These are phyloP conservation scores for Podila horticola DNA, from an alignment of 192 early-diverging fungal species.

Conservation along the genomic window DNA sequence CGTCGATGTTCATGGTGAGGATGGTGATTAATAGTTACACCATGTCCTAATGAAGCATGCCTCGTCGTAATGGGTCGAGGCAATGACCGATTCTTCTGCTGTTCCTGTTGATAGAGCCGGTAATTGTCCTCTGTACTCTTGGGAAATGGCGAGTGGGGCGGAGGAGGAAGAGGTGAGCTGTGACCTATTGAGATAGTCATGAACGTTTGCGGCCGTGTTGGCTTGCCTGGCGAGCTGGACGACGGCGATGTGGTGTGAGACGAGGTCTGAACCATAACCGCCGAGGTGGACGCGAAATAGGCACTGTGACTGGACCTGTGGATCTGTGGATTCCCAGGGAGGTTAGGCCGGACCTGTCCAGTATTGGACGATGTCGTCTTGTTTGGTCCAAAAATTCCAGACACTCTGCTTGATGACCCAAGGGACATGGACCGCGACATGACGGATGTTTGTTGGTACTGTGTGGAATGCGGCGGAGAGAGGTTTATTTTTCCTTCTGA, in stretches of 20 bases:
- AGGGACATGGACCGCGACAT: slow-evolving; percentile 40
- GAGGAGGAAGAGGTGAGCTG: background rate
- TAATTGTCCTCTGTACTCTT: background rate
- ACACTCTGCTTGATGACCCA: slow-evolving; percentile 8
- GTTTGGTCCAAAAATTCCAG: background rate
- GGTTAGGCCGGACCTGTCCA: slow-evolving; percentile 26
- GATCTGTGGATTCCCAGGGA: slow-evolving; percentile 35
- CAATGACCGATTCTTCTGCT: slow-evolving; percentile 31
- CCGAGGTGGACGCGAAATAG: slow-evolving; percentile 12
- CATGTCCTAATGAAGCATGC: slow-evolving; percentile 27
- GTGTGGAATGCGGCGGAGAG: slow-evolving; percentile 1
- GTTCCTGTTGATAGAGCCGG: slow-evolving; percentile 16
- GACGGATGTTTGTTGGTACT: slow-evolving; percentile 17
- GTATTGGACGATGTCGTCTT: background rate
- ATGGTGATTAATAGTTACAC: background rate
- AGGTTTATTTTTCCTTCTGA: background rate
- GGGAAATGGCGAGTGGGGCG: background rate
- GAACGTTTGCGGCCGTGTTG: slow-evolving; percentile 12
- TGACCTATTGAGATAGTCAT: background rate
- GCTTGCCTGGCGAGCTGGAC: slow-evolving; percentile 11
- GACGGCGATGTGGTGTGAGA: slow-evolving; percentile 8
- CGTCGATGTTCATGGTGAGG: slow-evolving; percentile 13
- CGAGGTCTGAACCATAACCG: slow-evolving; percentile 6
- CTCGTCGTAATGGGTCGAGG: slow-evolving; percentile 38
- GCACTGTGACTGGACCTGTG: slow-evolving; percentile 26